These are phyloP conservation scores for Brasenia schreberi DNA, from an alignment of 164 flowering plant species.

Conservation along the genomic window DNA sequence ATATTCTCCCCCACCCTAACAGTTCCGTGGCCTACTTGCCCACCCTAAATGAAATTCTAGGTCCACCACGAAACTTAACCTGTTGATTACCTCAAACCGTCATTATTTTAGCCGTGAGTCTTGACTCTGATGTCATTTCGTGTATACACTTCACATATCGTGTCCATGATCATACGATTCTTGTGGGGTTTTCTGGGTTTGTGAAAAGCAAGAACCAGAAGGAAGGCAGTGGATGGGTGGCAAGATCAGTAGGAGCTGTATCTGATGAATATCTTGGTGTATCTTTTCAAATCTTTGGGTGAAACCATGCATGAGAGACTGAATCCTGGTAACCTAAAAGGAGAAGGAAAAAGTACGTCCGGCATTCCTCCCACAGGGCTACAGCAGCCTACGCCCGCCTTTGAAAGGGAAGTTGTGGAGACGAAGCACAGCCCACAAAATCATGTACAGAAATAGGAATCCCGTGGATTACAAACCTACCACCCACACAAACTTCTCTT, in stretches of 20 bases:
- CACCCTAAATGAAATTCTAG: too few relatives aligned
- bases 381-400: neutral
- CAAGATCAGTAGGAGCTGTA: neutral
- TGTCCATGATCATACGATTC: neutral
- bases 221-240: neutral
- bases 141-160: neutral
- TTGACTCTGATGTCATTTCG: neutral
- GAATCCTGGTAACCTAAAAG: neutral
- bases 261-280: neutral
- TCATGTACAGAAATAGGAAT: neutral
- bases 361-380: neutral
- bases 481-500: neutral
- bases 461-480: neutral
- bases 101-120: neutral
- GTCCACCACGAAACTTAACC: too few relatives aligned
- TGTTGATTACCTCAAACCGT: too few relatives aligned
- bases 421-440: neutral
- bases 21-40: too few relatives aligned
- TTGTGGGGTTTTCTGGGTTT: too few relatives aligned
- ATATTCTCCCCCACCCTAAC: too few relatives aligned
- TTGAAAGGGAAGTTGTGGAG: neutral
- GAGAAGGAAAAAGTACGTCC: neutral
- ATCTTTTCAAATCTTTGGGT: neutral
- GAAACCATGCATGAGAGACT: neutral
- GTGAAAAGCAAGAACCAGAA: neutral